Evolutionary conservation across 2,329 filamentous ascomycete genomes (phyloP), one percentile per base, ranked within the genome.

Genomic region (Cladosporium phlei): DNA sequence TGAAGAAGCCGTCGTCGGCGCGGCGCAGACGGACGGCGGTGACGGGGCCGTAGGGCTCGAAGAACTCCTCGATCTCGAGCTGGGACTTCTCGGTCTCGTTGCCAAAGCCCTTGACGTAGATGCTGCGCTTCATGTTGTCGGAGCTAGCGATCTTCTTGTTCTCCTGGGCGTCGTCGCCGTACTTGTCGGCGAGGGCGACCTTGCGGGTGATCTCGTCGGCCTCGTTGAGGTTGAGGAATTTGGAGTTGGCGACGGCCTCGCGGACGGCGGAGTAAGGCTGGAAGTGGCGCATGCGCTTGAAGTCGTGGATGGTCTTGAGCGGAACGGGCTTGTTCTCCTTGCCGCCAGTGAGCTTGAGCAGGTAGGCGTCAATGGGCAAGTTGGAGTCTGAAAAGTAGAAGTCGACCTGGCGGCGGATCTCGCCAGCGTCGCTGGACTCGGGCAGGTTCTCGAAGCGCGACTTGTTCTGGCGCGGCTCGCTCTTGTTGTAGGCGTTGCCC

Each of bases 251-350:
- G 43, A 97, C 79, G 27, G 93, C 91, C 44, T 82, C 81, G 51
- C 96, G 83, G 33, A 98, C 79, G 47, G 86, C 84, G 47, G 79
- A 82, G 72, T 89, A 90, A 32, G 88, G 88, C 70, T 93, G 83
- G 79, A 97, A 98, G 60, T 84, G 86, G 56, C 82, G 85, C 94
- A 98, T 98, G 66, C 94, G 89, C 72, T 90, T 91, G 78, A 98
- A 98, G 42, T 74, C 82, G 75, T 83, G 81, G 55, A 98, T 81
- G 52, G 83, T 78, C 61, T 83, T 82, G 56, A 98, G 75, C 17
- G 83, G 74, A 28, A 98, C 83, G 33, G 90, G 78, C 66, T 86
- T 85, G 75, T 96, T 95, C 60, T 85, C 77, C 54, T 79, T 74
- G 48, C 91, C 91, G 29, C 83, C 85, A 46, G 88, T 86, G 60